Evolutionary conservation across 176 grass and related monocot genomes (phyloP).

Genomic region (Hsuehochloa calcarea): DNA sequence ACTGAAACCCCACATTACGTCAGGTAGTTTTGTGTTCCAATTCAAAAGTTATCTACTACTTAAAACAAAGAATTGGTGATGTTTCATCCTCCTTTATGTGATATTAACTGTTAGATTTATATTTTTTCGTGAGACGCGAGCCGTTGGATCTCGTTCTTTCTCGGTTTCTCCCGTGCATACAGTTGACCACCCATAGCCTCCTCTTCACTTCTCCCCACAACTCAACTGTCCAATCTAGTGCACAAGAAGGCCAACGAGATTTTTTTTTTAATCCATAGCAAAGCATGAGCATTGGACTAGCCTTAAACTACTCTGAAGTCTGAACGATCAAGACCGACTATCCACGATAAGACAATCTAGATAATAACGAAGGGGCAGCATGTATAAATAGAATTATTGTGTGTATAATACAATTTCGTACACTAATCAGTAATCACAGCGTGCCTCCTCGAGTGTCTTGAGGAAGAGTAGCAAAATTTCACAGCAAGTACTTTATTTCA

Average conservation of each 20-base stretch:
- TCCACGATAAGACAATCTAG: neutral
- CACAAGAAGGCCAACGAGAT: too few species aligned
- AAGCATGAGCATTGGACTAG: too few species aligned
- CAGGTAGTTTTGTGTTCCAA: neutral
- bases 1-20: neutral
- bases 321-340: neutral
- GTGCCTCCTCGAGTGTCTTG: neutral
- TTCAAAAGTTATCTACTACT: neutral
- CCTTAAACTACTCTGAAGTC: neutral
- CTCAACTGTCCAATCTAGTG: too few species aligned
- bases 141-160: too few species aligned
- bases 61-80: too few species aligned
- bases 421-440: slow-evolving; percentile 65
- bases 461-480: slow-evolving; percentile 39
- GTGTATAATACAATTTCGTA: slow-evolving; percentile 53
- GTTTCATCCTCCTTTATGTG: too few species aligned
- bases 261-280: too few species aligned
- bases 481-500: slow-evolving; percentile 38
- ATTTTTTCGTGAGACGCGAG: too few species aligned
- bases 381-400: slow-evolving; percentile 20
- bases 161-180: too few species aligned
- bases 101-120: too few species aligned
- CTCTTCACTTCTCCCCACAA: too few species aligned
- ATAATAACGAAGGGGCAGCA: neutral
- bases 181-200: too few species aligned